These are phyloP conservation scores for Leishmania amazonensis DNA, from an alignment of 208 protist species.

Conservation along the genomic window DNA sequence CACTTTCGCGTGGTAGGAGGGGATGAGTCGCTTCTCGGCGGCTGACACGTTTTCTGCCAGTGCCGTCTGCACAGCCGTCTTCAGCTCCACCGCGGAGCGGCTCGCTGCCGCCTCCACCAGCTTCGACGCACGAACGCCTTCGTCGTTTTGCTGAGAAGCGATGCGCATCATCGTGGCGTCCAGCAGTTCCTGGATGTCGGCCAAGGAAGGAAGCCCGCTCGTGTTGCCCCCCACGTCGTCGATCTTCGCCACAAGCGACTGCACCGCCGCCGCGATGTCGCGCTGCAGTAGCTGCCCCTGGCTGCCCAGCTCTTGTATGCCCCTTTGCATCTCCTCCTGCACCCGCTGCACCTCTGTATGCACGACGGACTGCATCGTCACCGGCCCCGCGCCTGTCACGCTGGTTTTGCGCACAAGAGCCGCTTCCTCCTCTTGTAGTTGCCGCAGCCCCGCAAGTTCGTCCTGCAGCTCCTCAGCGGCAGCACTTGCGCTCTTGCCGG, in stretches of 20 bases:
- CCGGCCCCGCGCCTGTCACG: not conserved
- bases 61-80: slow-evolving; percentile 20
- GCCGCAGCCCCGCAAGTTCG: slow-evolving; percentile 19
- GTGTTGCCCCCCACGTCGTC: slow-evolving; percentile 9
- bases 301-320: not conserved
- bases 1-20: slow-evolving; percentile 20
- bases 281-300: slow-evolving; percentile 6
- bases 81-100: slow-evolving; percentile 11
- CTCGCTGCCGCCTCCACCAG: slow-evolving; percentile 15
- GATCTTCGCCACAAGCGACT: slow-evolving; percentile 16
- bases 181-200: slow-evolving; percentile 32
- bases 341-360: slow-evolving; percentile 15
- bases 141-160: slow-evolving; percentile 8
- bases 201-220: slow-evolving; percentile 13
- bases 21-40: slow-evolving; percentile 18
- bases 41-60: slow-evolving; percentile 13
- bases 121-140: slow-evolving; percentile 9
- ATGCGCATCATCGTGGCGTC: slow-evolving; percentile 24
- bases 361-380: slow-evolving; percentile 25
- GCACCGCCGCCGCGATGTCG: slow-evolving; percentile 4
- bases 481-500: not conserved
- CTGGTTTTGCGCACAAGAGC: slow-evolving; percentile 13
- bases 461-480: slow-evolving; percentile 3
- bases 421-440: slow-evolving; percentile 24
- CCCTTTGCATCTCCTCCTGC: slow-evolving; percentile 13